Conservation (phyloP, 2,329 filamentous ascomycete genomes). For the Trichophyton verrucosum region DNA sequence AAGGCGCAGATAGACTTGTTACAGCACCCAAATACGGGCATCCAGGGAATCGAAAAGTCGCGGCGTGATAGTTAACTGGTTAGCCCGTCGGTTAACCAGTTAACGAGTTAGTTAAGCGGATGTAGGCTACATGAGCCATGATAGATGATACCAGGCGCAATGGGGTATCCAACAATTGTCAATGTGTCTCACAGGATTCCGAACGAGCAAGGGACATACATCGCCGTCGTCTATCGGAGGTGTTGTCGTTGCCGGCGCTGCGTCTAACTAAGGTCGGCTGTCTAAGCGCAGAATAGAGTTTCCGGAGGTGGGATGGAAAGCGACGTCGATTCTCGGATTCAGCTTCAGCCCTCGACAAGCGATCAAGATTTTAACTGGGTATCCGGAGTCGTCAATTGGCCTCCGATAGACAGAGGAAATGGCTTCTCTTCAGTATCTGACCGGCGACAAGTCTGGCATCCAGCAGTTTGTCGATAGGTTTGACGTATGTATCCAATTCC, state of each 20-base stretch:
- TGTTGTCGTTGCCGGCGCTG: not conserved
- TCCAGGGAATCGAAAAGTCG: no score
- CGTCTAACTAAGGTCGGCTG: no score
- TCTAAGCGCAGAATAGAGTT: not conserved
- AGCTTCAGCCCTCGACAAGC: not conserved
- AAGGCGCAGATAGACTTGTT: no score
- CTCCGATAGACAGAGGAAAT: not conserved
- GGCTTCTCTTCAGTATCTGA: slow-evolving; percentile 48
- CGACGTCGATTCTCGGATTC: not conserved
- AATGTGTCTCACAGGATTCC: no score
- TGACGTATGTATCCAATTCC: slow-evolving; percentile 53
- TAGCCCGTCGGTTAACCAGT: no score
- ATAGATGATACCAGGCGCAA: not conserved
- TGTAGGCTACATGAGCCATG: no score
- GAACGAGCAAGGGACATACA: no score
- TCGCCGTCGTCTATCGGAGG: not conserved
- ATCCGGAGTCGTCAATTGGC: not conserved
- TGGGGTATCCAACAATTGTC: no score
- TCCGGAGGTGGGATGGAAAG: not conserved
- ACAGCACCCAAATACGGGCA: no score
- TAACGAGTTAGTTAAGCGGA: no score
- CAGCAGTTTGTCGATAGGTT: slow-evolving; percentile 78
- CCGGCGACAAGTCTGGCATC: slow-evolving; percentile 64
- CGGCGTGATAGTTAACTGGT: no score
- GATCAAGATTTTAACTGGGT: not conserved